These are phyloP conservation scores for Hymenoscyphus salicellus DNA, from an alignment of 2,329 filamentous ascomycete genomes.

Conservation along the genomic window DNA sequence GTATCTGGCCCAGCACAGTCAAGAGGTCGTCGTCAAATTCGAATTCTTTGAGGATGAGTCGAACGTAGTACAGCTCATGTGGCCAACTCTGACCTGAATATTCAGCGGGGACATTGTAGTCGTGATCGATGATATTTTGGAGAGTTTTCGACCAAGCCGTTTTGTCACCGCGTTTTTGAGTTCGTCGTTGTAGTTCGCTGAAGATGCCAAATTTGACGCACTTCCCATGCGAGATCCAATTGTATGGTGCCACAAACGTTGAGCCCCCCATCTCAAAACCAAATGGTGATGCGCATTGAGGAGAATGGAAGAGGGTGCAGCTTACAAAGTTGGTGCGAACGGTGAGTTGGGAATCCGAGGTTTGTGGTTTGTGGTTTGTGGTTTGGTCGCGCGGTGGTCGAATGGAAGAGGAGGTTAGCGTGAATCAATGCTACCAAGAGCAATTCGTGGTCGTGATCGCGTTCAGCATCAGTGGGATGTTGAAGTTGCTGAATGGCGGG, in stretches of 20 bases:
- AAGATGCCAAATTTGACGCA: background rate
- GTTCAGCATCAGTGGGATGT: constrained; percentile 5
- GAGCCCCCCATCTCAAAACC: background rate
- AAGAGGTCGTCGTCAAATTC: constrained; percentile 11
- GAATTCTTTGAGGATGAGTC: constrained; percentile 8
- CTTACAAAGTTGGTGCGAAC: constrained; percentile 11
- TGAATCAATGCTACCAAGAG: constrained; percentile 5
- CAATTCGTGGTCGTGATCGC: background rate
- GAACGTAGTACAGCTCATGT: constrained; percentile 18
- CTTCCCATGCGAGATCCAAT: constrained; percentile 15
- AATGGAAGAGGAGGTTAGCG: background rate
- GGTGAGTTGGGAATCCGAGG: background rate
- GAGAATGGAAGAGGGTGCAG: constrained; percentile 8
- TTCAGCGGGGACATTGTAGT: background rate
- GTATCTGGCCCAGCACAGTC: constrained; percentile 21
- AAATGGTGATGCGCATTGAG: background rate
- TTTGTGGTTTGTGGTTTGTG: too few species aligned
- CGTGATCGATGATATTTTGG: background rate
- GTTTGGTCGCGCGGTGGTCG: background rate
- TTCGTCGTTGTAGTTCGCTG: constrained; percentile 1
- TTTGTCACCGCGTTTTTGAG: background rate
- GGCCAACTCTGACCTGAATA: constrained; percentile 7
- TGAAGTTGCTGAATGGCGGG: background rate
- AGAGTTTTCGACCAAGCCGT: background rate
- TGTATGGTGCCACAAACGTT: constrained; percentile 11